phyloP scores from a whole-genome alignment of 192 early-diverging fungal genomes.

The Coemansia sp. region DNA sequence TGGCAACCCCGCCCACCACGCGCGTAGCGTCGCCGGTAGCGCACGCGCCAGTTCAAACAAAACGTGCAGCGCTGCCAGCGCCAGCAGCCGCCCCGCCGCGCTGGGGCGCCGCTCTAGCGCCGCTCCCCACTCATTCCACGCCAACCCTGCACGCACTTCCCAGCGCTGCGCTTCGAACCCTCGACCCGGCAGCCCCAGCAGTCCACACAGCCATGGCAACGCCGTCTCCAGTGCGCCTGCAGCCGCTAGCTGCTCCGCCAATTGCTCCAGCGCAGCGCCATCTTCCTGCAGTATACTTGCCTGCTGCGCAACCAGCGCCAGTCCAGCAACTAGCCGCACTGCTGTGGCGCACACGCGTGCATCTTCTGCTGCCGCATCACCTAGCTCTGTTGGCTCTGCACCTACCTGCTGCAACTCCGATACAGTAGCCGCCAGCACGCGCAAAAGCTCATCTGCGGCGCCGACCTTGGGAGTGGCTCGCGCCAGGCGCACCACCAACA shows the following conservation, averaged over 20 bases:
- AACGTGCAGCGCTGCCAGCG: slow-evolving; percentile 29
- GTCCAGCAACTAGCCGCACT: slow-evolving; percentile 27
- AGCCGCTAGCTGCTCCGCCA: slow-evolving; percentile 17
- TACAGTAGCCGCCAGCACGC: slow-evolving; percentile 13
- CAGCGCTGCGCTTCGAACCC: slow-evolving; percentile 18
- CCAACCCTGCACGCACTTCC: slow-evolving; percentile 18
- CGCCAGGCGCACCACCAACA: slow-evolving; percentile 24
- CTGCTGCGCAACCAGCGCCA: slow-evolving; percentile 24
- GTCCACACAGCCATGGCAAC: slow-evolving; percentile 46
- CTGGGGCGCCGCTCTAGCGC: slow-evolving; percentile 20
- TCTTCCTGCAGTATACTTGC: slow-evolving; percentile 19
- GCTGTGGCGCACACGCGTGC: slow-evolving; percentile 24
- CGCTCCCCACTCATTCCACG: slow-evolving; percentile 30
- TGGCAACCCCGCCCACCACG: slow-evolving; percentile 47
- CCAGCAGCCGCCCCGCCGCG: slow-evolving; percentile 19
- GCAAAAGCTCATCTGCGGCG: slow-evolving; percentile 15
- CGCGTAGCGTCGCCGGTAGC: slow-evolving; percentile 35
- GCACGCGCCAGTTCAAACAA: slow-evolving; percentile 19
- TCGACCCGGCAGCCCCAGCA: slow-evolving; percentile 23
- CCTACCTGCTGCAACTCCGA: slow-evolving; percentile 19
- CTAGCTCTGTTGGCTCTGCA: slow-evolving; percentile 18
- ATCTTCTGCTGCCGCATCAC: slow-evolving; percentile 20
- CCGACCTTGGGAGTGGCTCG: background rate
- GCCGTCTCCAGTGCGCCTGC: slow-evolving; percentile 23
- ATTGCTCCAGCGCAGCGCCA: slow-evolving; percentile 10